phyloP scores from a whole-genome alignment of 2,329 filamentous ascomycete species.

The Drechslerella dactyloides region DNA sequence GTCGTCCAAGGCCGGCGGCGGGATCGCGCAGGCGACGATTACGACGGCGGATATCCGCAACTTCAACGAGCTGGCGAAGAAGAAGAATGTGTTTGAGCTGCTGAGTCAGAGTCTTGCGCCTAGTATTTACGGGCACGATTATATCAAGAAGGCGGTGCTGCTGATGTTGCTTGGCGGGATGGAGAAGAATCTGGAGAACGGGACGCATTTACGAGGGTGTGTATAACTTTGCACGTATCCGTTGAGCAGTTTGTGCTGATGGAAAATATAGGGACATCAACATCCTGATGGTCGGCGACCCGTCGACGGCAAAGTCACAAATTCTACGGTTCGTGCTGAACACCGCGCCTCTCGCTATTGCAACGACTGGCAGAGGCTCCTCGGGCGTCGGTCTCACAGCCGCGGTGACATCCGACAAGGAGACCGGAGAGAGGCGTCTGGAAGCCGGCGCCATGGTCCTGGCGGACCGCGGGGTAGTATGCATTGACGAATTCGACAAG shows the following conservation, averaged over 20 bases:
- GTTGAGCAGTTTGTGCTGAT: no score
- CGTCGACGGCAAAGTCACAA: constrained; percentile 98
- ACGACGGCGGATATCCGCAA: constrained; percentile 97
- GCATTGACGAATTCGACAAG: constrained; percentile 99
- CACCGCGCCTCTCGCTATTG: constrained; percentile 93
- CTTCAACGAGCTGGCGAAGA: constrained; percentile 97
- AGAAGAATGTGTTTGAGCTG: constrained; percentile 88
- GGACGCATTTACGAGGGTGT: constrained; percentile 82
- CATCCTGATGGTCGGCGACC: constrained; percentile 98
- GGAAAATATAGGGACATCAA: constrained; percentile 77
- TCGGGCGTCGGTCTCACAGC: constrained; percentile 97
- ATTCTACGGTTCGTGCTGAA: constrained; percentile 95
- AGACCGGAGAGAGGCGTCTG: constrained; percentile 90
- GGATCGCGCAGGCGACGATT: constrained; percentile 87
- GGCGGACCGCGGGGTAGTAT: constrained; percentile 93
- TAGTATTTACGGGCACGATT: constrained; percentile 94
- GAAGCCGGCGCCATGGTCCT: constrained; percentile 99
- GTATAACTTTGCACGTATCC: neutral
- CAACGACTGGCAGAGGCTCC: constrained; percentile 93
- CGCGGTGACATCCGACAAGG: constrained; percentile 94
- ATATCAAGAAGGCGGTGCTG: constrained; percentile 96
- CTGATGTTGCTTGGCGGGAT: constrained; percentile 94
- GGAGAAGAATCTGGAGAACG: constrained; percentile 98
- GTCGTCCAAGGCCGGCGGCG: constrained; percentile 93
- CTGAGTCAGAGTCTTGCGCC: constrained; percentile 93